phyloP scores from a whole-genome alignment of 129 eudicot species.

The Glebionis coronaria region DNA sequence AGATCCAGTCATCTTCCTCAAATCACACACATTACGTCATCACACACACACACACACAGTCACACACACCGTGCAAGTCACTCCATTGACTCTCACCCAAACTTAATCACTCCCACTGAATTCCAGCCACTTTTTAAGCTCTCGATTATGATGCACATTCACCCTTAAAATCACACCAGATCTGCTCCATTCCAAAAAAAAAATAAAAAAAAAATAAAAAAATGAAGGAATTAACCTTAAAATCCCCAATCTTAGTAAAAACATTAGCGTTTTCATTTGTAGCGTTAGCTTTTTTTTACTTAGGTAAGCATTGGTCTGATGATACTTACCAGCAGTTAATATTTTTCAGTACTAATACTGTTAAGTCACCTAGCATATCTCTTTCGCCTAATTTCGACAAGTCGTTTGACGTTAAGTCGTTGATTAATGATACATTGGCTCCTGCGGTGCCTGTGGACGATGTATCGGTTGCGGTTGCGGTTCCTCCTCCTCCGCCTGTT shows the following conservation, averaged over 20 bases:
- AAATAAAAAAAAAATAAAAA: too few species aligned
- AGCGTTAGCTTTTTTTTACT: constrained; percentile 66
- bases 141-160: constrained; percentile 23
- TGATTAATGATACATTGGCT: constrained; percentile 38
- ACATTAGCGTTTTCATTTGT: constrained; percentile 41
- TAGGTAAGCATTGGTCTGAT: constrained; percentile 68
- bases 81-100: not conserved
- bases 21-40: not conserved
- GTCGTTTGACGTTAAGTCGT: constrained; percentile 37
- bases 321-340: constrained; percentile 42
- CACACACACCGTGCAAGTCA: not conserved
- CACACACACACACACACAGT: not conserved
- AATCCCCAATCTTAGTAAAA: constrained; percentile 45
- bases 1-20: constrained; percentile 15
- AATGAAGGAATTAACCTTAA: constrained; percentile 53
- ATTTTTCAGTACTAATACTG: constrained; percentile 41
- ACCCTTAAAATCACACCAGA: constrained; percentile 15
- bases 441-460: not conserved
- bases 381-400: constrained; percentile 63
- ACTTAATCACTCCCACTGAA: constrained; percentile 9
- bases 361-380: constrained; percentile 35
- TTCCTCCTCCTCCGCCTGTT: constrained; percentile 48
- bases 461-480: too few species aligned
- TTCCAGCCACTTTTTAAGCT: constrained; percentile 26
- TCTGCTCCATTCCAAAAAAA: too few species aligned